Evolutionary conservation across 345 rosid genomes (phyloP).

Genomic region (Bretschneidera sinensis): DNA sequence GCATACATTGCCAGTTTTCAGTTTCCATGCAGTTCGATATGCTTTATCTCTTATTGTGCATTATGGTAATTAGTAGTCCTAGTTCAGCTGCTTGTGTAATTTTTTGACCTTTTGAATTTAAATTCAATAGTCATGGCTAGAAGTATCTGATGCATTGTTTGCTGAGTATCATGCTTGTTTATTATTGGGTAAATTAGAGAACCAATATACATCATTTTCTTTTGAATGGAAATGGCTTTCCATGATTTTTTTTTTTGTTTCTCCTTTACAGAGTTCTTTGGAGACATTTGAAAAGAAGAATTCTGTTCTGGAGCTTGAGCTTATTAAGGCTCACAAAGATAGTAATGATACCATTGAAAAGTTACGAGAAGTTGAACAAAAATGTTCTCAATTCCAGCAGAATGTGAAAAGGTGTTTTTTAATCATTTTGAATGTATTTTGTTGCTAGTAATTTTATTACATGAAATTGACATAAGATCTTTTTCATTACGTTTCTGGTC

Average conservation of each 20-base stretch:
- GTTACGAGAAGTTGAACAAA: slow-evolving; percentile 61
- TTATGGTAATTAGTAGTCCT: not conserved
- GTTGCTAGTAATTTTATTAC: too few species aligned
- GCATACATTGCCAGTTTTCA: too few species aligned
- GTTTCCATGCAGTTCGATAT: too few species aligned
- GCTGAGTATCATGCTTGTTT: not conserved
- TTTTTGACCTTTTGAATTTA: not conserved
- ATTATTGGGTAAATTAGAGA: too few species aligned
- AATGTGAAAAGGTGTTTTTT: slow-evolving; percentile 55
- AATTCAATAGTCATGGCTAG: not conserved
- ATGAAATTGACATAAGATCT: too few species aligned
- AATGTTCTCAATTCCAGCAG: slow-evolving; percentile 63
- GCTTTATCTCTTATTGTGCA: too few species aligned
- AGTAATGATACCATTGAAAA: slow-evolving; percentile 45
- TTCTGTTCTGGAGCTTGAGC: slow-evolving; percentile 60
- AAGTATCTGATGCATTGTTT: not conserved
- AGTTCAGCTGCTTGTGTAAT: not conserved
- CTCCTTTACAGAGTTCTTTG: slow-evolving; percentile 58
- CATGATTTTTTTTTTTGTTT: slow-evolving; percentile 1
- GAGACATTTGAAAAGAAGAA: slow-evolving; percentile 65
- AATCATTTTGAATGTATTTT: not conserved
- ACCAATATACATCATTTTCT: too few species aligned
- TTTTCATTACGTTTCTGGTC: not conserved
- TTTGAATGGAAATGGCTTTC: not conserved
- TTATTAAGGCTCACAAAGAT: slow-evolving; percentile 52